phyloP scores from a whole-genome alignment of 164 flowering plant species.

The Platanus orientalis region DNA sequence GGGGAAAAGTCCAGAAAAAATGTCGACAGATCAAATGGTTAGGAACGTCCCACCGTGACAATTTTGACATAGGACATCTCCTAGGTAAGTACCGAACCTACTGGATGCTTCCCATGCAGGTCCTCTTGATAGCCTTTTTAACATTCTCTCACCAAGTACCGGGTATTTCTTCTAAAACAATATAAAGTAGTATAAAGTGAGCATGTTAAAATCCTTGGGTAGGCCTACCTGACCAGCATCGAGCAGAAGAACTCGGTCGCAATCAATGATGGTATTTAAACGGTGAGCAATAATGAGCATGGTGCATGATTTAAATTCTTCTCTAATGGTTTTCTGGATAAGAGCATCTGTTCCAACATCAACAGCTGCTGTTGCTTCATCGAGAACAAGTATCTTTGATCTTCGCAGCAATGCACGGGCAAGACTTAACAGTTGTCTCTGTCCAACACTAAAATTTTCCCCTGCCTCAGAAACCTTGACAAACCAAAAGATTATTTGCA shows the following conservation, averaged over 20 bases:
- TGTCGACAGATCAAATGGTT: neutral
- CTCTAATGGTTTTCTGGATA: constrained; percentile 94
- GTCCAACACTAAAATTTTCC: constrained; percentile 99
- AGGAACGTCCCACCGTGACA: neutral
- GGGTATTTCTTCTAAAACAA: neutral
- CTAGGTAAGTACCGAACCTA: neutral
- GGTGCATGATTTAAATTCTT: constrained; percentile 92
- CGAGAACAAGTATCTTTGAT: constrained; percentile 97
- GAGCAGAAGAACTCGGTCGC: constrained; percentile 85
- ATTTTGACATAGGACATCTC: neutral
- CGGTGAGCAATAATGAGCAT: constrained; percentile 98
- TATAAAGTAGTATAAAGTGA: neutral
- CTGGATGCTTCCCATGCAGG: neutral
- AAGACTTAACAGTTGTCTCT: constrained; percentile 93
- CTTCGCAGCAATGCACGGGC: constrained; percentile 89
- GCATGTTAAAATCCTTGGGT: constrained; percentile 1
- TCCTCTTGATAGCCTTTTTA: too few species aligned
- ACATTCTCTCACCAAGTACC: neutral
- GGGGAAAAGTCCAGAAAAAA: too few species aligned
- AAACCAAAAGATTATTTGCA: constrained; percentile 8
- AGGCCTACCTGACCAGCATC: constrained; percentile 78
- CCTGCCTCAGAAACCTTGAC: constrained; percentile 92
- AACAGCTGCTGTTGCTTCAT: constrained; percentile 99
- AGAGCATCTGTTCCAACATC: constrained; percentile 99
- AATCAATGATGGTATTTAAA: constrained; percentile 89